A percentile compares a stretch with the other conserved stretches of the same genome.
Conservation (phyloP, 129 eudicot genomes). For the Lactuca saligna region DNA sequence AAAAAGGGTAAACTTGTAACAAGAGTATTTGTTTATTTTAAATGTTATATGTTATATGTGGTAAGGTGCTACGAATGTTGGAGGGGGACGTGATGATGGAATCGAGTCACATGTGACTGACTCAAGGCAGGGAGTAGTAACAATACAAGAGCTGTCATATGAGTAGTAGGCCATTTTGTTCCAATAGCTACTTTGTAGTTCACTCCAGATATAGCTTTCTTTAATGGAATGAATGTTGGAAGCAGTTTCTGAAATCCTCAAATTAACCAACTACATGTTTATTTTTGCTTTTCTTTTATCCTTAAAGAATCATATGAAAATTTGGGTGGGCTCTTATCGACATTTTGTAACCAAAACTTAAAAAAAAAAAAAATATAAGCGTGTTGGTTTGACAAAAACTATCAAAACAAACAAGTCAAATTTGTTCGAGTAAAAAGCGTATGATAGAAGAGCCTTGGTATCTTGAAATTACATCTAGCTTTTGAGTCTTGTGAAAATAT, state of each 20-base stretch:
- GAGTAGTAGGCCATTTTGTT: conserved; percentile 34
- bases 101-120: conserved; percentile 43
- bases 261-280: background rate
- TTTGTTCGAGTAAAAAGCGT: too few relatives aligned
- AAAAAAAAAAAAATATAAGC: too few relatives aligned
- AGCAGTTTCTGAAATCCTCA: background rate
- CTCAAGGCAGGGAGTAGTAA: conserved; percentile 41
- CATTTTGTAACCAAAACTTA: too few relatives aligned
- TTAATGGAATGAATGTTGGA: too few relatives aligned
- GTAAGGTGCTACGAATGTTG: conserved; percentile 79
- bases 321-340: background rate
- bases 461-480: too few relatives aligned
- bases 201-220: too few relatives aligned
- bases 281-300: background rate
- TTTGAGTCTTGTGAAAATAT: too few relatives aligned
- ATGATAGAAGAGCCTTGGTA: too few relatives aligned
- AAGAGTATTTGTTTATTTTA: background rate
- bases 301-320: background rate
- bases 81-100: conserved; percentile 84
- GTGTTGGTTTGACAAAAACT: too few relatives aligned
- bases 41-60: background rate
- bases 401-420: too few relatives aligned
- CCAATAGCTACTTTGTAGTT: too few relatives aligned
- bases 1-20: too few relatives aligned
- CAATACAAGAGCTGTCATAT: conserved; percentile 24